phyloP scores from a whole-genome alignment of 2,329 filamentous ascomycete species.

The Fusarium torreyae region DNA sequence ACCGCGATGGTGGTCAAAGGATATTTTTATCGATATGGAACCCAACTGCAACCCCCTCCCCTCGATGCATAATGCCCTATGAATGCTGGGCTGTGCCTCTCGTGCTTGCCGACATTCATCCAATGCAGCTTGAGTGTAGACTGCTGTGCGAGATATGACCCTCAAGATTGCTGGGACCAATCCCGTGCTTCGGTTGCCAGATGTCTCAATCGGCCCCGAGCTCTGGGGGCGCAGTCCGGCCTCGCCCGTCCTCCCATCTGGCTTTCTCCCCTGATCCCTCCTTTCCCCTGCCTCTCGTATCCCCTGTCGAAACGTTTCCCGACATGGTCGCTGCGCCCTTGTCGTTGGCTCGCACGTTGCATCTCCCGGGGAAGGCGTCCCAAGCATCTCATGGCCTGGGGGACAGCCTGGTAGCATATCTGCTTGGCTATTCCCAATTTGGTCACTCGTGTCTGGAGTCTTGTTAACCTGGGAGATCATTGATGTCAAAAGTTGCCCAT shows the following conservation, averaged over 20 bases:
- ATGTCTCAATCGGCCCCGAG: conserved; percentile 47
- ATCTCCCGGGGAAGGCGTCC: conserved; percentile 44
- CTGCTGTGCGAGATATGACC: conserved; percentile 29
- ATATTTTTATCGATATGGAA: conserved; percentile 47
- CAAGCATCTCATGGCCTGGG: conserved; percentile 17
- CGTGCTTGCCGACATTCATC: conserved; percentile 20
- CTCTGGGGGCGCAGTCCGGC: conserved; percentile 45
- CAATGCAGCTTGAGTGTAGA: conserved; percentile 1
- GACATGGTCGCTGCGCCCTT: conserved; percentile 30
- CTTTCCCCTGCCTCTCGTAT: conserved; percentile 23
- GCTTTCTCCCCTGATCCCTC: conserved; percentile 17
- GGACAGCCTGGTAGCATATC: conserved; percentile 11
- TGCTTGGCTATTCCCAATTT: conserved; percentile 35
- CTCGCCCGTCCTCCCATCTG: conserved; percentile 39
- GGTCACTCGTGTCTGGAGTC: conserved; percentile 45
- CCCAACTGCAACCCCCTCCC: conserved; percentile 29
- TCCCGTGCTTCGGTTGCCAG: conserved; percentile 39
- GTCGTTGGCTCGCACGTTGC: conserved; percentile 35
- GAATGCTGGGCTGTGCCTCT: conserved; percentile 38
- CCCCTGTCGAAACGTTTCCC: conserved; percentile 29
- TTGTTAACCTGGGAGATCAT: conserved; percentile 43
- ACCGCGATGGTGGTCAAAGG: conserved; percentile 41
- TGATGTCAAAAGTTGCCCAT: conserved; percentile 45
- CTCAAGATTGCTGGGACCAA: conserved; percentile 35
- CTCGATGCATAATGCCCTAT: conserved; percentile 17